phyloP scores from a whole-genome alignment of 257 asterid species.

The Solanum microdontum region DNA sequence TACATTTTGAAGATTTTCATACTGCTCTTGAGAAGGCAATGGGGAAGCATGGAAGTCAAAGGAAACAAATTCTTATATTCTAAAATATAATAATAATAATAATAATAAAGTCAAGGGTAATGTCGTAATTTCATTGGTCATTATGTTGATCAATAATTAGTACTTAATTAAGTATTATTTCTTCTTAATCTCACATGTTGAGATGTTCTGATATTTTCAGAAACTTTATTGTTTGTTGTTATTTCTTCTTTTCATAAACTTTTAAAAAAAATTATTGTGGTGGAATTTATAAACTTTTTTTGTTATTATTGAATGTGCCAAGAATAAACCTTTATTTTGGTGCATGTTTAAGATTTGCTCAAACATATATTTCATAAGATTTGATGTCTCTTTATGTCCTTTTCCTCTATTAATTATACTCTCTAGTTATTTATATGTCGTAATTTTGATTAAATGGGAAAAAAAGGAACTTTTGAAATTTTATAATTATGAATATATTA shows the following conservation, averaged over 20 bases:
- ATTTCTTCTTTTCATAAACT: not conserved
- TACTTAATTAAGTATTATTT: not conserved
- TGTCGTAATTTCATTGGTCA: not conserved
- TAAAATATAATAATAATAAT: not conserved
- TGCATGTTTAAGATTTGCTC: not conserved
- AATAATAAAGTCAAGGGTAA: not conserved
- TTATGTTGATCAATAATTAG: not conserved
- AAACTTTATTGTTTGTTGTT: not conserved
- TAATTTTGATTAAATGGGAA: not conserved
- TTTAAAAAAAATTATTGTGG: not conserved
- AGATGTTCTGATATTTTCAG: not conserved
- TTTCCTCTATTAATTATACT: not conserved
- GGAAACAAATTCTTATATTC: conserved; percentile 70
- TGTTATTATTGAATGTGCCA: not conserved
- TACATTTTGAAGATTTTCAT: conserved; percentile 45
- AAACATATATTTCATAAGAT: not conserved
- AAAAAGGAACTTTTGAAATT: no score
- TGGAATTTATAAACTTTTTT: not conserved
- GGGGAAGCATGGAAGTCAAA: conserved; percentile 78
- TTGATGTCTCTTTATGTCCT: not conserved
- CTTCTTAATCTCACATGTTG: not conserved
- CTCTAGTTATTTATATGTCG: not conserved
- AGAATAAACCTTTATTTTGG: not conserved
- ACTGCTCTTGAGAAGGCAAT: conserved; percentile 64
- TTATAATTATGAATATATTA: not conserved